These are phyloP conservation scores for Hsuehochloa calcarea DNA, from an alignment of 176 grass and related monocot species.

Conservation along the genomic window DNA sequence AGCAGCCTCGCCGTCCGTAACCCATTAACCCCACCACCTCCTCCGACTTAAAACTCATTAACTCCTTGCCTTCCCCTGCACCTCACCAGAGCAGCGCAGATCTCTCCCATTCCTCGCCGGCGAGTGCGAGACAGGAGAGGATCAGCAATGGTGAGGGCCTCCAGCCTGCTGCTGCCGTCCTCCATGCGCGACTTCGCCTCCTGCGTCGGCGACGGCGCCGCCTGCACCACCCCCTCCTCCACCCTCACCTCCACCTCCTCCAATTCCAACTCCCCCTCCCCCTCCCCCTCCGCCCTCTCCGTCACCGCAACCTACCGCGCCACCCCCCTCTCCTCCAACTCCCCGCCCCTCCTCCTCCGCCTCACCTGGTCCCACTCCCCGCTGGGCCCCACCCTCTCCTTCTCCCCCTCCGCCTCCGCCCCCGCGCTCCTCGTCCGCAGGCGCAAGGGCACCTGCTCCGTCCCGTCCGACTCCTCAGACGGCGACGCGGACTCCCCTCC, in stretches of 20 bases:
- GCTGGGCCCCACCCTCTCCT: constrained; percentile 37
- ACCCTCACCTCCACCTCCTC: constrained; percentile 28
- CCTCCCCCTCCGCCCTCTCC: constrained; percentile 27
- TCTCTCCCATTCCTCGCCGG: background rate
- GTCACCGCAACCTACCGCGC: constrained; percentile 48
- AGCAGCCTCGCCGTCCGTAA: constrained; percentile 5
- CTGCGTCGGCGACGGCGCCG: constrained; percentile 73
- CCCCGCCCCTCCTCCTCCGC: constrained; percentile 41
- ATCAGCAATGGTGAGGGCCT: constrained; percentile 54
- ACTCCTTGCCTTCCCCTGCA: background rate
- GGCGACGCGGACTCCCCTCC: background rate
- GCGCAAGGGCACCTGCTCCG: constrained; percentile 50
- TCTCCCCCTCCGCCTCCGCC: constrained; percentile 33
- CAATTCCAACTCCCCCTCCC: background rate
- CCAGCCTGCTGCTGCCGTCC: constrained; percentile 57
- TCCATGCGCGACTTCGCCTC: constrained; percentile 72
- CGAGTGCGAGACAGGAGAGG: too few species aligned
- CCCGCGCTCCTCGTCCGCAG: constrained; percentile 44
- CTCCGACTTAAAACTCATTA: background rate
- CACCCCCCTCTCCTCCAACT: background rate
- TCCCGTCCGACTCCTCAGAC: background rate
- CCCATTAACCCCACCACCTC: background rate
- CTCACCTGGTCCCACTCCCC: constrained; percentile 57
- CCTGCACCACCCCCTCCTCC: constrained; percentile 43
- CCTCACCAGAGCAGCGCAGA: background rate